These are phyloP conservation scores for Saccharomycopsis malanga DNA, from an alignment of 805 yeast genomes.

Conservation along the genomic window DNA sequence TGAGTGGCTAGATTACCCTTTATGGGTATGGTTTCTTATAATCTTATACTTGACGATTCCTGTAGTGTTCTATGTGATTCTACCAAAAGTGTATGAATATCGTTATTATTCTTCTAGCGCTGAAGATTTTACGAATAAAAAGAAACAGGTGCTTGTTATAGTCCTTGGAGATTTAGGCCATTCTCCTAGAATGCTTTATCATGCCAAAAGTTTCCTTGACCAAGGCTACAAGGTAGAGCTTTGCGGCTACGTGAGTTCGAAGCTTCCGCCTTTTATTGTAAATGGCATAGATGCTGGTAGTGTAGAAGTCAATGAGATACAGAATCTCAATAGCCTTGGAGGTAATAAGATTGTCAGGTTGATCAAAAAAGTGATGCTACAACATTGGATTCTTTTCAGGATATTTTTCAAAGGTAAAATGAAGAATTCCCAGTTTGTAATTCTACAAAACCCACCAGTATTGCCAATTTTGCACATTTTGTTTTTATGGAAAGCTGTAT, in stretches of 20 bases:
- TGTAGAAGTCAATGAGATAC: slow-evolving; percentile 10
- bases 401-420: slow-evolving; percentile 40
- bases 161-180: slow-evolving; percentile 93
- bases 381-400: slow-evolving; percentile 39
- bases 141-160: slow-evolving; percentile 60
- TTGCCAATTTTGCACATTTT: slow-evolving; percentile 71
- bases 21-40: slow-evolving; percentile 15
- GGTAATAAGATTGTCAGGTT: slow-evolving; percentile 21
- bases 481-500: slow-evolving; percentile 43
- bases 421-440: slow-evolving; percentile 56
- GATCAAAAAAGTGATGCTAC: slow-evolving; percentile 48
- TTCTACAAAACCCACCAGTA: slow-evolving; percentile 91
- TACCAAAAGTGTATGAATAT: slow-evolving; percentile 31
- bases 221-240: slow-evolving; percentile 69
- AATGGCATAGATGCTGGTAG: slow-evolving; percentile 23
- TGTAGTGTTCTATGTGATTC: slow-evolving; percentile 32
- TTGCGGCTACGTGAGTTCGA: slow-evolving; percentile 71
- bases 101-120: slow-evolving; percentile 17
- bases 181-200: slow-evolving; percentile 92
- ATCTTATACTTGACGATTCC: slow-evolving; percentile 28
- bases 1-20: slow-evolving; percentile 14
- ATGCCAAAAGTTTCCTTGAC: slow-evolving; percentile 61
- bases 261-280: slow-evolving; percentile 42
- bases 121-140: slow-evolving; percentile 21
- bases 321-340: not conserved